A percentile compares a stretch with the other conserved stretches of the same genome.
phyloP scores from a whole-genome alignment of 352 stramenopile species.

The Pythium biforme region DNA sequence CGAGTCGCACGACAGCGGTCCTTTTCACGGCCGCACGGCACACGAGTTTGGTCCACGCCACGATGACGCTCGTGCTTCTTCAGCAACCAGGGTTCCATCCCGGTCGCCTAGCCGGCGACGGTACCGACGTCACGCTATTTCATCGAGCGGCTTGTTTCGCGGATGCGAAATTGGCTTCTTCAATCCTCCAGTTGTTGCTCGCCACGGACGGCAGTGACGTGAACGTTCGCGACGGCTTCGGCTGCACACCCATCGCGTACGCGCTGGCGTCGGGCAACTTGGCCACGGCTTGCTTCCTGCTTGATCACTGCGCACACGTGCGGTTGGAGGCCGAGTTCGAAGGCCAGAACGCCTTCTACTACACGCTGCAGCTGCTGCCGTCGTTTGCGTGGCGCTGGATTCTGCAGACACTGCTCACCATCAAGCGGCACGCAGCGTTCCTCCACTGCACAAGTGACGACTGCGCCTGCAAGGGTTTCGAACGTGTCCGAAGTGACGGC shows the following conservation, averaged over 20 bases:
- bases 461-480: constrained; percentile 68
- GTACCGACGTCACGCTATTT: constrained; percentile 43
- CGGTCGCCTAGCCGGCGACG: constrained; percentile 52
- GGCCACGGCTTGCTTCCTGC: constrained; percentile 41
- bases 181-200: constrained; percentile 33
- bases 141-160: constrained; percentile 52
- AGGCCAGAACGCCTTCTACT: constrained; percentile 63
- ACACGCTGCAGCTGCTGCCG: constrained; percentile 49
- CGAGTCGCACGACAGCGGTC: background rate
- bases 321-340: constrained; percentile 61
- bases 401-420: constrained; percentile 32
- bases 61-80: constrained; percentile 46
- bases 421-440: constrained; percentile 38
- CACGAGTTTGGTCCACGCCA: constrained; percentile 32
- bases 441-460: constrained; percentile 42
- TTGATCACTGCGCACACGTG: constrained; percentile 18
- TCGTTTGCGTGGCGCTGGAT: constrained; percentile 48
- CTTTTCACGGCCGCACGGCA: constrained; percentile 26
- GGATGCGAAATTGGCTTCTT: constrained; percentile 19
- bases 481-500: constrained; percentile 14
- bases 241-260: constrained; percentile 47
- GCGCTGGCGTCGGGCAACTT: constrained; percentile 37
- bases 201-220: constrained; percentile 32
- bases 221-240: constrained; percentile 53
- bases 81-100: constrained; percentile 20